Percentiles rank a stretch among this genome's conserved stretches.
Evolutionary conservation across 768 basidiomycete genomes (phyloP).

Genomic region (Coprinellus micaceus): DNA sequence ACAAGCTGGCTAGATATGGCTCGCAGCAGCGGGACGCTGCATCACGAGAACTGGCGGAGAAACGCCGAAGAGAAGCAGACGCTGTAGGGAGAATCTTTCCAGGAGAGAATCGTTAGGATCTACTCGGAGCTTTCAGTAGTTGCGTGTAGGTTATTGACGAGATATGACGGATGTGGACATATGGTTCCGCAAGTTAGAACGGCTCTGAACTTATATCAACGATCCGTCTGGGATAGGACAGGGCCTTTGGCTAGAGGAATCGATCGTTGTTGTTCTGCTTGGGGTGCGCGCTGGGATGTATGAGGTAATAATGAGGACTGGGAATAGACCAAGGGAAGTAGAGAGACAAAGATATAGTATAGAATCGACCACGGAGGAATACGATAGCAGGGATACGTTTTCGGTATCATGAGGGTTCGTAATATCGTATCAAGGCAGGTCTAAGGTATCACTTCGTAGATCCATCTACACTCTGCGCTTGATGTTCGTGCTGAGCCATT

Average conservation of each 20-base stretch:
- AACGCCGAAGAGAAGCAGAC: slow-evolving; percentile 73
- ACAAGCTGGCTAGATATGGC: slow-evolving; percentile 74
- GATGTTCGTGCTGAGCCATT: slow-evolving; percentile 93
- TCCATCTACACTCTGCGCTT: slow-evolving; percentile 70
- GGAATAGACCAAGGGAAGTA: slow-evolving; percentile 22
- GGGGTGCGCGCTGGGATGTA: neutral
- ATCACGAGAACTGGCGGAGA: slow-evolving; percentile 66
- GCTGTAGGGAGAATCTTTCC: slow-evolving; percentile 71
- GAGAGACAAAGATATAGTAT: slow-evolving; percentile 26
- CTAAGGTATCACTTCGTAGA: slow-evolving; percentile 41
- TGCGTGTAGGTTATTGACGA: neutral
- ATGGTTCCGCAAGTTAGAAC: neutral
- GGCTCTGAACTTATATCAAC: slow-evolving; percentile 2
- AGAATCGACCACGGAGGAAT: slow-evolving; percentile 26
- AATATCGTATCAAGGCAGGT: slow-evolving; percentile 47
- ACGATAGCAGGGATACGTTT: slow-evolving; percentile 39
- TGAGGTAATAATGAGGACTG: neutral
- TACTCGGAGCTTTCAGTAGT: neutral
- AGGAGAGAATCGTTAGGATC: slow-evolving; percentile 51
- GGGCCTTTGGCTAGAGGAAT: neutral
- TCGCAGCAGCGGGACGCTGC: slow-evolving; percentile 53
- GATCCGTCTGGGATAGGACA: slow-evolving; percentile 11
- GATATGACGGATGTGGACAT: slow-evolving; percentile 4
- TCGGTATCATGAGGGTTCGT: slow-evolving; percentile 58
- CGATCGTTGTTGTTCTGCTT: neutral